Evolutionary conservation across 345 rosid species (phyloP).

Genomic region (Reutealis trisperma): DNA sequence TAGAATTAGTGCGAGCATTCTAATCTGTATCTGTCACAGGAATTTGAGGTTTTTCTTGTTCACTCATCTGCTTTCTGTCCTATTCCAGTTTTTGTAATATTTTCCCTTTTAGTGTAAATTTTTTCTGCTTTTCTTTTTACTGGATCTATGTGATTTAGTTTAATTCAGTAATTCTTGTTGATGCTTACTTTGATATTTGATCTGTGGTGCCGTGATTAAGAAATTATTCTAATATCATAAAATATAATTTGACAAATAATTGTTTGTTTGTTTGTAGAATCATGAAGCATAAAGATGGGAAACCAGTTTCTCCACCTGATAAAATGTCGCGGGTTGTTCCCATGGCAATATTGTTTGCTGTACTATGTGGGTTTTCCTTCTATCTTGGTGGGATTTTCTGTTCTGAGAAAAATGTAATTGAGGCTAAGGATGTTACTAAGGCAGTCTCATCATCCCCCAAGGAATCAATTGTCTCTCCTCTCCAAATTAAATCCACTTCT

Average conservation of each 20-base stretch:
- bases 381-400: conserved; percentile 85
- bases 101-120: neutral
- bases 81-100: too few species aligned
- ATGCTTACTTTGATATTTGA: neutral
- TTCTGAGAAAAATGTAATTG: conserved; percentile 47
- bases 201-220: too few species aligned
- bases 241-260: conserved; percentile 23
- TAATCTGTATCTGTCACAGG: conserved; percentile 18
- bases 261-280: conserved; percentile 12
- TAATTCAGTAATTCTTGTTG: too few species aligned
- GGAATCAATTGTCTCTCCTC: conserved; percentile 46
- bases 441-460: conserved; percentile 54
- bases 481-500: conserved; percentile 52
- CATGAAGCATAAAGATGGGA: conserved; percentile 93
- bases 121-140: neutral
- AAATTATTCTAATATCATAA: neutral
- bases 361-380: conserved; percentile 80
- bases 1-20: neutral
- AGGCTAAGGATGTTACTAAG: conserved; percentile 35
- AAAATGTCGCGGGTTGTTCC: conserved; percentile 51
- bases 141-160: neutral
- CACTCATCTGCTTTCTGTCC: neutral
- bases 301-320: conserved; percentile 51
- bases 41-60: neutral
- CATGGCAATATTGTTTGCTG: conserved; percentile 44